Percentiles rank a stretch among this genome's conserved stretches.
Conservation (phyloP, 352 stramenopile genomes). For the Pythium sukuiense region DNA sequence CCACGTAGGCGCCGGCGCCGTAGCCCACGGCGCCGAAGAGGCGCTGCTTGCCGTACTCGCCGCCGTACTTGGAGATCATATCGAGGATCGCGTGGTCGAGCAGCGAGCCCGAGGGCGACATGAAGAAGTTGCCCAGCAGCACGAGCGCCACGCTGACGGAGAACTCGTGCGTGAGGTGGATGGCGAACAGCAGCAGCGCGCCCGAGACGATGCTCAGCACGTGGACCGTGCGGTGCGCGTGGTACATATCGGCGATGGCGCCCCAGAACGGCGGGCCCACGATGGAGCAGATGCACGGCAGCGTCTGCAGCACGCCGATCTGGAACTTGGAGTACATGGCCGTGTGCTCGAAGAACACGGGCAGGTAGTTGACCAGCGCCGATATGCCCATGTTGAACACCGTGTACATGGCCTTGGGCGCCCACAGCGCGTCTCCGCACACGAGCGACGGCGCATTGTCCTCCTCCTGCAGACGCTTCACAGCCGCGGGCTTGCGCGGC, state of each 20-base stretch:
- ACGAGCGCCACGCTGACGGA: conserved; percentile 52
- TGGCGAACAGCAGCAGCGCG: conserved; percentile 53
- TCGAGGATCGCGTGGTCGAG: conserved; percentile 73
- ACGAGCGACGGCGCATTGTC: conserved; percentile 9
- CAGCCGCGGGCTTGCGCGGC: not conserved
- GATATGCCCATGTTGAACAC: conserved; percentile 62
- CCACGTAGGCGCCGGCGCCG: conserved; percentile 62
- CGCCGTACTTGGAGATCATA: conserved; percentile 62
- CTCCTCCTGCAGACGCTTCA: not conserved
- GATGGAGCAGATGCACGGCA: conserved; percentile 63
- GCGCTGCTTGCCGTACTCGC: conserved; percentile 84
- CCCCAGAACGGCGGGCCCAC: conserved; percentile 77
- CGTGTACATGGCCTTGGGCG: conserved; percentile 81
- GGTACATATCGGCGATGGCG: conserved; percentile 63
- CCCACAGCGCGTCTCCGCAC: conserved; percentile 39
- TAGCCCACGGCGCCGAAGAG: conserved; percentile 78
- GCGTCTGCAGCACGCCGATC: conserved; percentile 72
- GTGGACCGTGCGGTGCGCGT: conserved; percentile 64
- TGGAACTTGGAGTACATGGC: conserved; percentile 69
- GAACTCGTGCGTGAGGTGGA: conserved; percentile 63
- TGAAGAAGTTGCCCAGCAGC: conserved; percentile 62
- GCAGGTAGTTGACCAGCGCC: conserved; percentile 75
- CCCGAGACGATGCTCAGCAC: conserved; percentile 57
- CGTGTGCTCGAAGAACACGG: conserved; percentile 71
- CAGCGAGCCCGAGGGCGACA: conserved; percentile 55